phyloP scores from a whole-genome alignment of 257 asterid genomes.

The Euphrasia confusa region DNA sequence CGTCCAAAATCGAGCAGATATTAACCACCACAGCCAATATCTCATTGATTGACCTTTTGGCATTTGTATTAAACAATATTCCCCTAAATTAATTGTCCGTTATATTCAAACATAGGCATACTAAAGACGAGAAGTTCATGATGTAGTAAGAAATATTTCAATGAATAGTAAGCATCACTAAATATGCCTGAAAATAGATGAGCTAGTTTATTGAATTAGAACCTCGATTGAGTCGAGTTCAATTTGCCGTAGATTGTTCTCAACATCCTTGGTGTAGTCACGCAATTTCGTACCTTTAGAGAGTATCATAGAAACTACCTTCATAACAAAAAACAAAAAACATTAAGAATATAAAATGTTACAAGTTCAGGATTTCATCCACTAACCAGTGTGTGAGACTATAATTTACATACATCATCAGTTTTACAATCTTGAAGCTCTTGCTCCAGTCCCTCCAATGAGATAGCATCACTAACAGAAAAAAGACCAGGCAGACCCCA shows the following conservation, averaged over 20 bases:
- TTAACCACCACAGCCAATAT: background rate
- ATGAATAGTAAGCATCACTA: conserved; percentile 23
- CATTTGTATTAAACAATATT: conserved; percentile 10
- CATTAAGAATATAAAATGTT: conserved; percentile 13
- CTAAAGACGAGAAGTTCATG: background rate
- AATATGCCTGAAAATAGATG: conserved; percentile 12
- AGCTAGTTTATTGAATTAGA: conserved; percentile 23
- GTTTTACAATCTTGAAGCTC: conserved; percentile 89
- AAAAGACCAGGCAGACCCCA: background rate
- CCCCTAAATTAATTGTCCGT: conserved; percentile 7
- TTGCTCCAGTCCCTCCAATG: conserved; percentile 87
- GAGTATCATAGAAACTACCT: conserved; percentile 91
- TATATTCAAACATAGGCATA: background rate
- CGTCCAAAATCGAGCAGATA: background rate
- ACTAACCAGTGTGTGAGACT: conserved; percentile 7
- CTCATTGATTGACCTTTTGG: conserved; percentile 5
- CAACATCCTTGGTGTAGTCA: conserved; percentile 90
- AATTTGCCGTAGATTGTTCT: conserved; percentile 76
- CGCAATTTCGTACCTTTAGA: conserved; percentile 80
- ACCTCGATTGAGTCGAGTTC: conserved; percentile 97
- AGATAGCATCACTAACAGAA: conserved; percentile 65
- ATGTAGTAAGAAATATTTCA: background rate
- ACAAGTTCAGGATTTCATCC: conserved; percentile 4
- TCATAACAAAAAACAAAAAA: conserved; percentile 25
- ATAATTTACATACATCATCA: conserved; percentile 62